Evolutionary conservation across 805 yeast species (phyloP).

Genomic region (Candida palmyrensis): DNA sequence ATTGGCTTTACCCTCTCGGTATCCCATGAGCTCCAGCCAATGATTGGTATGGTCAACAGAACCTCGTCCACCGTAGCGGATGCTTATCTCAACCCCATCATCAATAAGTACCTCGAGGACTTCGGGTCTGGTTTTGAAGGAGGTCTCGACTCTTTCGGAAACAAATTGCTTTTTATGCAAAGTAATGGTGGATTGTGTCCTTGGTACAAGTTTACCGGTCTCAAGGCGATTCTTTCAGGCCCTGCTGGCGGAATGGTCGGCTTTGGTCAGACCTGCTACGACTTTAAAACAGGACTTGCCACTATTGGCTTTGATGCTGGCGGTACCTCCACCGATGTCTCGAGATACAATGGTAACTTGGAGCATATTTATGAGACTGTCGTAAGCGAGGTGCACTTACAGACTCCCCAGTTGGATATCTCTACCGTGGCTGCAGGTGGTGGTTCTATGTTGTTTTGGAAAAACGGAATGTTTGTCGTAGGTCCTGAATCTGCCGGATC

Average conservation of each 20-base stretch:
- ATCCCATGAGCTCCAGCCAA: conserved; percentile 36
- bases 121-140: conserved; percentile 39
- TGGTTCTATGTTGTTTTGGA: conserved; percentile 35
- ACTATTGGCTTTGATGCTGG: conserved; percentile 42
- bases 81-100: conserved; percentile 38
- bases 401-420: conserved; percentile 40
- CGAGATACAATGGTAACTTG: conserved; percentile 34
- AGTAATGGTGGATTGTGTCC: conserved; percentile 94
- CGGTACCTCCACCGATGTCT: conserved; percentile 43
- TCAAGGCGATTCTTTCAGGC: conserved; percentile 85
- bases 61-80: conserved; percentile 40
- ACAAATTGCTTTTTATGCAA: conserved; percentile 81
- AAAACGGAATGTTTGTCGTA: conserved; percentile 34
- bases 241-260: conserved; percentile 99
- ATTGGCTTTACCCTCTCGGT: conserved; percentile 36
- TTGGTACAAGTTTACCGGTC: conserved; percentile 77
- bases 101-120: conserved; percentile 26
- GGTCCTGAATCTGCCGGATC: conserved; percentile 39
- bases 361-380: conserved; percentile 43
- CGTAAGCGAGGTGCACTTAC: conserved; percentile 39
- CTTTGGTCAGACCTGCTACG: conserved; percentile 76
- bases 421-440: conserved; percentile 48
- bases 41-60: conserved; percentile 39
- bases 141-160: conserved; percentile 39
- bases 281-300: conserved; percentile 18